Evolutionary conservation across 2,329 filamentous ascomycete genomes (phyloP), one percentile per base, ranked within the genome.

Genomic region (Intubia oerlemansii): DNA sequence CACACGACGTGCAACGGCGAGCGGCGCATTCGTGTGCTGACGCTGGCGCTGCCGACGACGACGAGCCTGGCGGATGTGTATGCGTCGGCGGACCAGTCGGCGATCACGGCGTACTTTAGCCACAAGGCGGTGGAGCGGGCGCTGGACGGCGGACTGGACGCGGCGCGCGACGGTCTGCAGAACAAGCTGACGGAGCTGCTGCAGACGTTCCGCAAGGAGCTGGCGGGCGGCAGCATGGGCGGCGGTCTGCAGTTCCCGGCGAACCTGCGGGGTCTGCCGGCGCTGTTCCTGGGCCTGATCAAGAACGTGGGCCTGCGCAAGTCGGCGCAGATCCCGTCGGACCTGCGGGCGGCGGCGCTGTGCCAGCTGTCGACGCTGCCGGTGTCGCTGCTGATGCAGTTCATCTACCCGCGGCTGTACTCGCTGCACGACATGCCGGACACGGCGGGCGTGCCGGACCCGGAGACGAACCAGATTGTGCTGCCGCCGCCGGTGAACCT

Each of bases 1-100:
- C 88, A 98, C 51, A 98, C 88, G 2, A 98, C 84, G 2, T 93
- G 85, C 59, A 95, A 95, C 44, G 88, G 88, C 29, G 88, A 98
- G 57, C 69, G 88, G 42, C 71, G 88, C 32, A 98, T 98, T 42
- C 70, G 88, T 38, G 88, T 98, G 25, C 64, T 95, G 62, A 98
- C 88, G 0, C 58, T 98, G 37, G 78, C 82, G 20, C 67, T 98
- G 29, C 88, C 88, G 1, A 95, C 88, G 1, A 95, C 88, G 1
- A 78, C 84, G 37, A 85, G 71, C 44, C 54, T 98, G 34, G 79
- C 82, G 4, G 84, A 92, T 44, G 60, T 95, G 12, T 98, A 93
- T 48, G 82, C 88, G 7, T 91, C 81, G 5, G 88, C 88, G 0
- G 88, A 98, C 45, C 85, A 93, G 50, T 75, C 76, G 42, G 88